Evolutionary conservation across 1,284 basidiomycete species (phyloP).

Genomic region (Boletus hoseneyae): DNA sequence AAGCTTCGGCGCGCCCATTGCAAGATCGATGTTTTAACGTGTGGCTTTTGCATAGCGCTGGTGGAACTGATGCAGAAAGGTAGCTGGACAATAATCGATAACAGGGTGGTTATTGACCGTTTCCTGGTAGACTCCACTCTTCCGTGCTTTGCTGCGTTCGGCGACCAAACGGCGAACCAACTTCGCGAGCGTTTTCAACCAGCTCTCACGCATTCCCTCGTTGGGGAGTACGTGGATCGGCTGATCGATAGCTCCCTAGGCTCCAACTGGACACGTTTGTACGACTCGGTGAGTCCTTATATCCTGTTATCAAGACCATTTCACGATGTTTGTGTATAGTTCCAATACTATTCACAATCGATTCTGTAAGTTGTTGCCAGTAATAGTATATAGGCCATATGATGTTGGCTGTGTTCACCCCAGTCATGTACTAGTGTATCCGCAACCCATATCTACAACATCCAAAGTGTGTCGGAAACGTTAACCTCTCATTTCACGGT

Average conservation of each 20-base stretch:
- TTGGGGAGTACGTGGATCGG: conserved; percentile 86
- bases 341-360: conserved; percentile 84
- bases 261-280: conserved; percentile 90
- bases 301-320: neutral
- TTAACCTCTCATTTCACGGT: too few relatives aligned
- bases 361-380: conserved; percentile 47
- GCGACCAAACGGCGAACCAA: conserved; percentile 85
- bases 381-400: conserved; percentile 1
- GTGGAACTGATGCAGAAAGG: conserved; percentile 97
- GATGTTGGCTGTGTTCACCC: neutral
- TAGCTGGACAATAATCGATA: conserved; percentile 29
- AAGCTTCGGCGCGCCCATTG: conserved; percentile 35
- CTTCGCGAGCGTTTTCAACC: conserved; percentile 95
- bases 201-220: conserved; percentile 80
- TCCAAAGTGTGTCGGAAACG: too few relatives aligned
- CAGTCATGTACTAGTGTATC: conserved; percentile 1
- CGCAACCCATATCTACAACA: neutral
- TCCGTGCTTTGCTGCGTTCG: conserved; percentile 89
- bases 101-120: conserved; percentile 6
- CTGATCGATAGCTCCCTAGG: conserved; percentile 86
- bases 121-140: conserved; percentile 75
- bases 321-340: conserved; percentile 36
- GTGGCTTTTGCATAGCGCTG: conserved; percentile 51
- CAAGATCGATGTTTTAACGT: conserved; percentile 6
- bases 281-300: conserved; percentile 71